Percentiles rank a stretch among this genome's conserved stretches.
These are phyloP conservation scores for Pseudogymnoascus sp. DNA, from an alignment of 2,329 filamentous ascomycete species.

Conservation along the genomic window DNA sequence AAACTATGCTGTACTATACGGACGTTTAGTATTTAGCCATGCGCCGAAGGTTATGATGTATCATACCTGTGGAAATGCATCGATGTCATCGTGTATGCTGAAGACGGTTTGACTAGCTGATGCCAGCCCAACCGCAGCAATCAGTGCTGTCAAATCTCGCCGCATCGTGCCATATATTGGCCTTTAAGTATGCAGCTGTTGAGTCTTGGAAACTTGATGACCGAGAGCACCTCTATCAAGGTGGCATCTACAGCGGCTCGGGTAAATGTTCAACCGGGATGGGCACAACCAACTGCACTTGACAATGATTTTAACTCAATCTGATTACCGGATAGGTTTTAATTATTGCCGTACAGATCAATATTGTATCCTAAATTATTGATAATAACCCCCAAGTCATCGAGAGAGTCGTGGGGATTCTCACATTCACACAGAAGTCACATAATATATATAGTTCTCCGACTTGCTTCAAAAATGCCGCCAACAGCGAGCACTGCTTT, in stretches of 20 bases:
- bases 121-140: constrained; percentile 29
- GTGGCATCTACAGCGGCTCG: constrained; percentile 5
- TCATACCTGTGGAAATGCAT: constrained; percentile 62
- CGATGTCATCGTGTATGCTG: constrained; percentile 64
- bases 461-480: not conserved
- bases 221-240: not conserved
- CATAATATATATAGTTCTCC: not conserved
- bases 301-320: not conserved
- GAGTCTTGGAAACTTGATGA: not conserved
- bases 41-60: not conserved
- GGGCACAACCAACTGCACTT: not conserved
- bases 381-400: not conserved
- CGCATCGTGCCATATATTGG: constrained; percentile 28
- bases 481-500: not conserved
- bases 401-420: not conserved
- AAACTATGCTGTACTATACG: constrained; percentile 55
- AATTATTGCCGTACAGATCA: not conserved
- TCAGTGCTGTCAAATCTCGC: constrained; percentile 22
- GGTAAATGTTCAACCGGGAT: constrained; percentile 41
- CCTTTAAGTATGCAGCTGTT: not conserved
- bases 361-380: not conserved
- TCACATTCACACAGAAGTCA: not conserved
- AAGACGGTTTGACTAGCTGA: constrained; percentile 52
- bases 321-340: not conserved
- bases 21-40: constrained; percentile 10